Base-by-base conservation (phyloP, 129 eudicot species). In the Centella asiatica region DNA sequence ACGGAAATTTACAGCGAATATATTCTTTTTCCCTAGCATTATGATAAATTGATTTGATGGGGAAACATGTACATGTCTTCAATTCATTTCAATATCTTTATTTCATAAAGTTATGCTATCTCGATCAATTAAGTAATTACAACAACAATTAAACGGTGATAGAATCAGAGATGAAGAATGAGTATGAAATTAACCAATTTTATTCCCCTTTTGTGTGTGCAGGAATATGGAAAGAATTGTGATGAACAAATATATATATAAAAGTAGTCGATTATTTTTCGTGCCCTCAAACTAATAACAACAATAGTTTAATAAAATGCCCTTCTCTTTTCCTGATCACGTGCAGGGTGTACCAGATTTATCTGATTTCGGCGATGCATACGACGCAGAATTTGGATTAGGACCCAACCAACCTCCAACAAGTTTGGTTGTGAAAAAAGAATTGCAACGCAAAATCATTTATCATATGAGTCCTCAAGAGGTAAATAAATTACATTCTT, bases 391-490 rank as follows among this genome's bases (percentile, higher is more conserved):
- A 53, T 88, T 70, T 27, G 80, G 85, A 23, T 56, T 79, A 44
- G 96, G 96, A 51, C 44, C 57, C 0, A 74, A 85, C 49, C 73
- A 79, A 56, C 85, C 96, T 32, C 94, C 96, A 17, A 88, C 94
- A 0, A 74, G 72, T 52, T 67, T 64, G 3, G 40, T 77, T 0
- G 22, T 79, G 32, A 88, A 82, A 75, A 79, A 70, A 40, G 79
- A 82, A 36, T 56, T 81, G 2, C 87, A 76, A 12, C 78, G 82
- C 18, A 77, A 84, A 68, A 65, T 88, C 64, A 65, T 77, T 22
- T 88, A 82, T 64, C 82, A 79, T 12, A 69, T 76, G 79, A 69
- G 87, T 65, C 87, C 96, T 36, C 83, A 2, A 39, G 96, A 88
- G 87, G 96, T 77, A 88, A 50, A 0, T 19, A 22, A 27, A 53